phyloP scores from a whole-genome alignment of 2,329 filamentous ascomycete genomes.

The Biscogniauxia mediterranea region DNA sequence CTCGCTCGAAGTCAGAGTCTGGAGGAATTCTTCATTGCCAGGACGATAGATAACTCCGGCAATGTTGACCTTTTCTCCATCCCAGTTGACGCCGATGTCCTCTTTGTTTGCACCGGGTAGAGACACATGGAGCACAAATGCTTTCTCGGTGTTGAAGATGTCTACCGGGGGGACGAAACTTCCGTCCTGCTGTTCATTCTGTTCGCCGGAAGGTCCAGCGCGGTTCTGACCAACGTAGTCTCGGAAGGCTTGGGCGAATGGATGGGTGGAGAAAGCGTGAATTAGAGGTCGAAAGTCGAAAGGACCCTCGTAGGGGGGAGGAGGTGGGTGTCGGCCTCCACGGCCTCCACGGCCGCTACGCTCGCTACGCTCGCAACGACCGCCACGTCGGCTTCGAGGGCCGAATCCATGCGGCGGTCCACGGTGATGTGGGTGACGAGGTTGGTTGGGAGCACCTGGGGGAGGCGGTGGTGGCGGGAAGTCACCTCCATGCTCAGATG shows the following conservation, averaged over 20 bases:
- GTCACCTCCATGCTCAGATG: constrained; percentile 11
- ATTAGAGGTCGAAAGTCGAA: constrained; percentile 42
- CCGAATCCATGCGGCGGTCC: constrained; percentile 22
- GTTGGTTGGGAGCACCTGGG: constrained; percentile 9
- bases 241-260: constrained; percentile 41
- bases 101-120: constrained; percentile 78
- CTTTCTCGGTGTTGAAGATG: constrained; percentile 65
- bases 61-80: constrained; percentile 67
- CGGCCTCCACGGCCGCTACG: constrained; percentile 19
- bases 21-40: constrained; percentile 67
- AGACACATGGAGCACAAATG: constrained; percentile 71
- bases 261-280: constrained; percentile 40
- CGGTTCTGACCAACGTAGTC: constrained; percentile 36
- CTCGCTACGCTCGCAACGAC: constrained; percentile 17
- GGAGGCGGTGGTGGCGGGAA: constrained; percentile 16
- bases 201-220: constrained; percentile 16
- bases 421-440: constrained; percentile 19
- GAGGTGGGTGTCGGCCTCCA: constrained; percentile 19
- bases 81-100: constrained; percentile 75
- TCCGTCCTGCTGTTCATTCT: constrained; percentile 28
- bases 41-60: constrained; percentile 72
- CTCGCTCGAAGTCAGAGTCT: constrained; percentile 62
- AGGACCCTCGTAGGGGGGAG: constrained; percentile 23
- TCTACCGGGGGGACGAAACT: constrained; percentile 67
- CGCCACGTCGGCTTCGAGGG: constrained; percentile 16